phyloP scores from a whole-genome alignment of 768 basidiomycete genomes.

The Lactarius deliciosus region DNA sequence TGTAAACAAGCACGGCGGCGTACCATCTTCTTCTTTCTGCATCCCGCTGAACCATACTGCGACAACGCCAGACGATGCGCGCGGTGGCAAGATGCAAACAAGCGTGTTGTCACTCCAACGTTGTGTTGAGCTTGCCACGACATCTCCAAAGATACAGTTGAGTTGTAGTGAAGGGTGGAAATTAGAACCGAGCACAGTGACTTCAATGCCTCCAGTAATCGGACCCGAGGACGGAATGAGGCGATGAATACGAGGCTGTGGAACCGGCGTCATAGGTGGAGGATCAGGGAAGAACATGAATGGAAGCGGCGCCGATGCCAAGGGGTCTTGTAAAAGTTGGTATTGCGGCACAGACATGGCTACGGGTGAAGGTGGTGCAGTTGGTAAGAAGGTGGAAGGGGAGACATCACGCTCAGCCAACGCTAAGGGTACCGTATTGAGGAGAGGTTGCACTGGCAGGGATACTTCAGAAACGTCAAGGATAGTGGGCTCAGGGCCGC shows the following conservation, averaged over 20 bases:
- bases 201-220: conserved; percentile 90
- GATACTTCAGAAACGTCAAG: conserved; percentile 18
- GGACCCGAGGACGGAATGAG: conserved; percentile 84
- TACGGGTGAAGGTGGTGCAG: conserved; percentile 31
- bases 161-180: conserved; percentile 75
- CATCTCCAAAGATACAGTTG: conserved; percentile 83
- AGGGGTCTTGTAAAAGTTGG: conserved; percentile 22
- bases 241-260: conserved; percentile 75
- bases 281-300: conserved; percentile 57
- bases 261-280: conserved; percentile 48
- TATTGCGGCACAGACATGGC: conserved; percentile 21
- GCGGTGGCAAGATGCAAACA: conserved; percentile 87
- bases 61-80: conserved; percentile 78
- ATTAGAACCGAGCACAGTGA: conserved; percentile 89
- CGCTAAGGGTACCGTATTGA: conserved; percentile 6
- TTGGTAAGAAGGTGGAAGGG: conserved; percentile 29
- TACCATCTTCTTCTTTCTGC: conserved; percentile 55
- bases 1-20: conserved; percentile 70
- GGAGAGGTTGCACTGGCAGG: not conserved
- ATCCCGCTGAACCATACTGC: conserved; percentile 86
- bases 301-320: conserved; percentile 24
- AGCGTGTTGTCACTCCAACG: conserved; percentile 92
- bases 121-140: conserved; percentile 77
- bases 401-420: conserved; percentile 16
- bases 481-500: conserved; percentile 8